Conservation (phyloP, 2,329 filamentous ascomycete genomes). For the Claviceps cyperi region DNA sequence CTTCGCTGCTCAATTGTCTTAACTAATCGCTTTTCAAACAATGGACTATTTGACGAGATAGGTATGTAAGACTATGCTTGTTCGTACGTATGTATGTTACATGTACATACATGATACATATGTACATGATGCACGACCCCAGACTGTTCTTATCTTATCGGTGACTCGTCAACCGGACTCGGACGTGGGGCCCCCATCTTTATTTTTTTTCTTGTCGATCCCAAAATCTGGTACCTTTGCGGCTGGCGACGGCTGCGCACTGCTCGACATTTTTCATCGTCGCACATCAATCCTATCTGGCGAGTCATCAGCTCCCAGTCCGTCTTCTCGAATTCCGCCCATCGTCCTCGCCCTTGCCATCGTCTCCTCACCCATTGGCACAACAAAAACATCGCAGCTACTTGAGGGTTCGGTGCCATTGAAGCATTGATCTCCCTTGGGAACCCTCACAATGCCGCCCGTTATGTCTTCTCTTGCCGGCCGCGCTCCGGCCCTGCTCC, state of each 20-base stretch:
- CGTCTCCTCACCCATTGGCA: constrained; percentile 16
- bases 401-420: constrained; percentile 21
- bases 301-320: constrained; percentile 14
- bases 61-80: no score
- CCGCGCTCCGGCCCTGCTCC: constrained; percentile 43
- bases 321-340: background rate
- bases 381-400: constrained; percentile 16
- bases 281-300: constrained; percentile 5
- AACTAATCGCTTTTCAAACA: no score
- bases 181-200: constrained; percentile 5
- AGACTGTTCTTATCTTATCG: constrained; percentile 6
- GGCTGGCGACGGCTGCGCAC: background rate
- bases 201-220: constrained; percentile 14
- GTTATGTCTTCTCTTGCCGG: constrained; percentile 34
- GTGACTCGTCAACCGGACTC: constrained; percentile 6
- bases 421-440: constrained; percentile 20
- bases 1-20: no score
- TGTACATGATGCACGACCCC: background rate
- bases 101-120: no score
- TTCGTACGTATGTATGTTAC: no score
- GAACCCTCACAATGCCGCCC: constrained; percentile 23
- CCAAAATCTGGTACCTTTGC: constrained; percentile 2
- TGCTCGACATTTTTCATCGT: constrained; percentile 2
- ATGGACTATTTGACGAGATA: no score
- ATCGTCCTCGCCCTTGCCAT: constrained; percentile 6